Evolutionary conservation across 1,284 basidiomycete species (phyloP), one percentile per base, ranked within the genome.

Genomic region (Porogramme epimiltina): DNA sequence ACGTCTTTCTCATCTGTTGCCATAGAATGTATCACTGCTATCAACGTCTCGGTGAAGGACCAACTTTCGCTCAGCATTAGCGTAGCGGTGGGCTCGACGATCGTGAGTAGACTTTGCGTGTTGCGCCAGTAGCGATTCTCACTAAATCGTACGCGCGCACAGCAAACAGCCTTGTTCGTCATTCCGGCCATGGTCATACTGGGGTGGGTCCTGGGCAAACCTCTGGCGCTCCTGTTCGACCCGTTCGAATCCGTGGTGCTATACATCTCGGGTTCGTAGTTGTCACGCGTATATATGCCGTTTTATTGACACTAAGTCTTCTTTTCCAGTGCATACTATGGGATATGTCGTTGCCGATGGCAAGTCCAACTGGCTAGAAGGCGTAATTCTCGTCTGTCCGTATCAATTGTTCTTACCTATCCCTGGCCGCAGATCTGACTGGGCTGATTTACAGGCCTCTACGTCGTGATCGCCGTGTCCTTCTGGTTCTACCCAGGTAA

Each of bases 91-190:
- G 93, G 93, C 8, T 91, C 90, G 0, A 91, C 88, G 13, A 93
- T 96, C 60, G 89, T 92, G 57, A 70, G 84, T 74, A 3, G 8
- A 19, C 18, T 33, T n/a, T n/a, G n/a, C n/a, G 11, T 16, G 49
- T 47, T 47, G 4, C 31, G 49, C 23, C 23, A 23, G 3, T 26
- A 19, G n/a, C 24, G 10, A 38, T 38, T 34, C 15, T 37, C 18
- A 31, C 26, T 4, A 38, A 52, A 37, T 34, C 22, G n/a, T 24
- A 19, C 22, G 18, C n/a, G 26, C 47, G n/a, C 42, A 10, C 49
- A 90, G 87, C 94, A 97, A 87, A 93, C 93, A 31, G 89, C 91
- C 1, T 79, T 95, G 23, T 91, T 95, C 61, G 87, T 96, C 51
- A 86, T 95, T 52, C 94, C 94, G 73, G 85, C 81, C 51, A 83